Percentiles rank a stretch among this genome's conserved stretches.
Evolutionary conservation across 768 basidiomycete genomes (phyloP).

Genomic region (Amanita rimosa): DNA sequence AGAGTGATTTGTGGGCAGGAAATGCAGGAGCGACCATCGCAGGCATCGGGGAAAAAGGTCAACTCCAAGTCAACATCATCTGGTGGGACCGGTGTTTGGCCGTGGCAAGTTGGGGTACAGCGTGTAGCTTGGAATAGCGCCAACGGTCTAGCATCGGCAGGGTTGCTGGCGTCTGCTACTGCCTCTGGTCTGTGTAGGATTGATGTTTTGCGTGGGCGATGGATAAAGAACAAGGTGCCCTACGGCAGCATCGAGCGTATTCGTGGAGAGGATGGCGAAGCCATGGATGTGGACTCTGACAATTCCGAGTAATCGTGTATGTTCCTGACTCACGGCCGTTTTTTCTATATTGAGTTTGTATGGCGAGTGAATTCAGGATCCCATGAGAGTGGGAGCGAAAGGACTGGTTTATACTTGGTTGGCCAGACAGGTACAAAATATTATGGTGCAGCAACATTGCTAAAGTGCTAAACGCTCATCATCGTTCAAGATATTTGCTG

Average conservation of each 20-base stretch:
- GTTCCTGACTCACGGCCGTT: too few species aligned
- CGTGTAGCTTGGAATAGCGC: constrained; percentile 75
- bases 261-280: constrained; percentile 37
- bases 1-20: constrained; percentile 24
- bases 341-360: too few species aligned
- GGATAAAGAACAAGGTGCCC: constrained; percentile 53
- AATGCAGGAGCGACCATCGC: constrained; percentile 32
- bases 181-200: constrained; percentile 81
- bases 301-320: constrained; percentile 13
- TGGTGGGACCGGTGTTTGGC: constrained; percentile 60
- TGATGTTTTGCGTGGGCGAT: constrained; percentile 72
- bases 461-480: too few species aligned
- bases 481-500: too few species aligned
- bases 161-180: constrained; percentile 66
- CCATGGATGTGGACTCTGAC: constrained; percentile 32
- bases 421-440: too few species aligned
- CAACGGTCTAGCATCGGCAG: constrained; percentile 49
- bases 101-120: constrained; percentile 65
- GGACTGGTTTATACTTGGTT: too few species aligned
- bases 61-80: constrained; percentile 19
- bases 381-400: background rate
- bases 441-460: too few species aligned
- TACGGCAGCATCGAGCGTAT: constrained; percentile 54
- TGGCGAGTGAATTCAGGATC: background rate
- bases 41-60: constrained; percentile 24